phyloP scores from a whole-genome alignment of 176 grass and related monocot species.

The Tuctoria greenei region DNA sequence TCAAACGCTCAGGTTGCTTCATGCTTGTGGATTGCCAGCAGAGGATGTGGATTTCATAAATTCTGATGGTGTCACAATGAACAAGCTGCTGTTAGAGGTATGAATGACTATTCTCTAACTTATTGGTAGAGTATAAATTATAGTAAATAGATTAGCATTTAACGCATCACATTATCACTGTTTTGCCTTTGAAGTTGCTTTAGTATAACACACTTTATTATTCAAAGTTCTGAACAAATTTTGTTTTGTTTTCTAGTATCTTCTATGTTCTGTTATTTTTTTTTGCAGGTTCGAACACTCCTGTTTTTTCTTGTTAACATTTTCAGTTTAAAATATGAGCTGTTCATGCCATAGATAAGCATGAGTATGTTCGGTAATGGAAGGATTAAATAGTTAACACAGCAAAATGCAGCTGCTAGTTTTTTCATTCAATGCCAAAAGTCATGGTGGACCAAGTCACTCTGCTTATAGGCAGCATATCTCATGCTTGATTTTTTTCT shows the following conservation, averaged over 20 bases:
- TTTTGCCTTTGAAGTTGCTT: background rate
- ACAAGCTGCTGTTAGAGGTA: conserved; percentile 89
- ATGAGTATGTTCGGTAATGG: conserved; percentile 12
- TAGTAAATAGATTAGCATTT: conserved; percentile 25
- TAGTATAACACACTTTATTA: background rate
- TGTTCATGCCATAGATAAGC: conserved; percentile 11
- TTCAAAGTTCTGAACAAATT: background rate
- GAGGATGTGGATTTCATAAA: conserved; percentile 96
- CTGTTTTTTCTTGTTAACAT: background rate
- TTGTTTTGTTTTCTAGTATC: background rate
- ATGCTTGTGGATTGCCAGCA: conserved; percentile 75
- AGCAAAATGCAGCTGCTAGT: conserved; percentile 6
- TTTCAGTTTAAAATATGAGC: background rate
- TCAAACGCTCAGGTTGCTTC: conserved; percentile 90
- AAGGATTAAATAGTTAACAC: background rate
- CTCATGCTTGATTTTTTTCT: conserved; percentile 16
- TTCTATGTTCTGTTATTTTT: background rate
- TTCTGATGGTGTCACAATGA: conserved; percentile 90
- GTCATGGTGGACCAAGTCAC: conserved; percentile 10
- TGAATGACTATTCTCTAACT: background rate
- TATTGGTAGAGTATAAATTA: background rate
- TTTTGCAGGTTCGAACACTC: conserved; percentile 15
- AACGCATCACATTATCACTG: background rate
- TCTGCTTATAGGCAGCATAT: background rate
- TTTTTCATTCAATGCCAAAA: background rate